Evolutionary conservation across 2,329 filamentous ascomycete genomes (phyloP).

Genomic region (Metarhizium brunneum): DNA sequence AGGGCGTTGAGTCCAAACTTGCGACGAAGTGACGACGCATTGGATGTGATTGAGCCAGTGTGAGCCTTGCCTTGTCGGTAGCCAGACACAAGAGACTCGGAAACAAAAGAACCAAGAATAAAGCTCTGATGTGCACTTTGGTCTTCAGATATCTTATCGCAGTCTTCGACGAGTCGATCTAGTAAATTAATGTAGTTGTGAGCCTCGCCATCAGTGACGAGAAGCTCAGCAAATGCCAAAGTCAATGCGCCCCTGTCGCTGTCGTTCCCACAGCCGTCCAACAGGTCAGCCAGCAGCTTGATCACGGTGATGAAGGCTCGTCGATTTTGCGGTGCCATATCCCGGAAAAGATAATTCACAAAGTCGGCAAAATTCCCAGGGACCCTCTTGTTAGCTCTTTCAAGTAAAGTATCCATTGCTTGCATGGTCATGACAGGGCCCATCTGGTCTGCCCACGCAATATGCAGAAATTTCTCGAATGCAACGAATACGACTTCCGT

Average conservation of each 20-base stretch:
- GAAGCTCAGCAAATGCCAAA: constrained; percentile 76
- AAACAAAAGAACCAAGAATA: constrained; percentile 30
- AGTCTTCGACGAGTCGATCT: constrained; percentile 82
- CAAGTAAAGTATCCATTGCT: constrained; percentile 66
- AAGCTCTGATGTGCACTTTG: constrained; percentile 31
- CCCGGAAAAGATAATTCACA: constrained; percentile 52
- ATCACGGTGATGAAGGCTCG: constrained; percentile 77
- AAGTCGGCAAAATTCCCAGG: constrained; percentile 66
- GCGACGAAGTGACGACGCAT: constrained; percentile 74
- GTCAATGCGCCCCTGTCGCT: constrained; percentile 83
- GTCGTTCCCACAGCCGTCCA: constrained; percentile 86
- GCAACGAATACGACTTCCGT: constrained; percentile 83
- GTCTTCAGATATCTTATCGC: constrained; percentile 78
- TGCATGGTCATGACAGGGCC: constrained; percentile 70
- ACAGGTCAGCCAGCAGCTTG: constrained; percentile 74
- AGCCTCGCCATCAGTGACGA: constrained; percentile 68
- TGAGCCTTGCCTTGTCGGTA: constrained; percentile 48
- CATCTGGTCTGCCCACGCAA: constrained; percentile 84
- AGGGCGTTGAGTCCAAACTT: constrained; percentile 75
- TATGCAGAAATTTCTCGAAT: constrained; percentile 85
- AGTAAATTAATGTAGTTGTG: constrained; percentile 81
- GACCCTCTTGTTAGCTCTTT: constrained; percentile 53
- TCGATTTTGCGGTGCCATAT: constrained; percentile 60
- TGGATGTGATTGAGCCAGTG: constrained; percentile 71
- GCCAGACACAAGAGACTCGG: constrained; percentile 51